Conservation (phyloP, 345 rosid genomes). For the Fremontodendron californicum region DNA sequence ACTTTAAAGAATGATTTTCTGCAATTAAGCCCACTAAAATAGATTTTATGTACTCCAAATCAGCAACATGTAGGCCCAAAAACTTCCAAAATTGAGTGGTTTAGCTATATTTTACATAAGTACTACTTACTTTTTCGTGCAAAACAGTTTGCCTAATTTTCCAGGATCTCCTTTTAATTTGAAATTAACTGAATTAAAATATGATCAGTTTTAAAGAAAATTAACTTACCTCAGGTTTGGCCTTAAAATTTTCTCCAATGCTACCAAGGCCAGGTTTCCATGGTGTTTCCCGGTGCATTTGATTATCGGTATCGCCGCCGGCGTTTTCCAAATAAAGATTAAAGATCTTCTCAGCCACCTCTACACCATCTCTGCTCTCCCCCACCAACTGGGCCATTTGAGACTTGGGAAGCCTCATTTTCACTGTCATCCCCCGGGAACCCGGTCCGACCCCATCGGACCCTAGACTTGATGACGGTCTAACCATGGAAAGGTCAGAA, state of each 20-base stretch:
- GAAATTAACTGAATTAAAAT: neutral
- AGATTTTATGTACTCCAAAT: neutral
- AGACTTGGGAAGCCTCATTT: conserved; percentile 64
- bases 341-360: conserved; percentile 69
- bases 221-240: conserved; percentile 35
- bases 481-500: conserved; percentile 50
- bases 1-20: neutral
- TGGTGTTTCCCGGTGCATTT: neutral
- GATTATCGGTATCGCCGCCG: neutral
- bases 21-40: neutral
- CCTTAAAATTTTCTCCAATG: conserved; percentile 9
- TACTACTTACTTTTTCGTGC: neutral
- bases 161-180: neutral
- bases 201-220: neutral
- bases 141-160: neutral
- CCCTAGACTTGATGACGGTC: conserved; percentile 7
- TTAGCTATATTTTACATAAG: neutral
- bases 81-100: neutral
- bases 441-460: conserved; percentile 9
- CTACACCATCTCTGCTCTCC: conserved; percentile 56
- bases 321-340: conserved; percentile 37
- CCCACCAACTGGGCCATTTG: conserved; percentile 62
- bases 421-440: conserved; percentile 42
- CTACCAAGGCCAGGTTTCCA: conserved; percentile 17
- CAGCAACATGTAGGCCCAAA: neutral